These are phyloP conservation scores for Macrophomina phaseolina DNA, from an alignment of 2,329 filamentous ascomycete genomes.

Conservation along the genomic window DNA sequence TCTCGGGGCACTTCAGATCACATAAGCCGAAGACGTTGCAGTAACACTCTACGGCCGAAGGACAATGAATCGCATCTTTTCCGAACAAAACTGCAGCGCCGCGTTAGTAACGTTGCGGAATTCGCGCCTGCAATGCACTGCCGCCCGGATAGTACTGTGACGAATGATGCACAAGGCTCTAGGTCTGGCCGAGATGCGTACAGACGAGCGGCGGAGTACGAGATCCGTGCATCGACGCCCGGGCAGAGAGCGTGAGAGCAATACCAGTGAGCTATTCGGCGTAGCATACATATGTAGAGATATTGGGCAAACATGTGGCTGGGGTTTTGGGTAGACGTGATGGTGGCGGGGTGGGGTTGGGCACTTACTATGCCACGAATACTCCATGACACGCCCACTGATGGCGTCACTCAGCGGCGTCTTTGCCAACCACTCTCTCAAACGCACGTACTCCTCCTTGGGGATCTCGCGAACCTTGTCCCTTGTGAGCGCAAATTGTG, in stretches of 20 bases:
- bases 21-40: constrained; percentile 71
- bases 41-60: constrained; percentile 66
- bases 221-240: not conserved
- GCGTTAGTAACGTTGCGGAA: not conserved
- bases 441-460: constrained; percentile 55
- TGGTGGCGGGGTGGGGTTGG: not conserved
- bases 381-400: constrained; percentile 62
- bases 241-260: not conserved
- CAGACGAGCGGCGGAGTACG: not conserved
- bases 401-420: constrained; percentile 56
- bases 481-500: constrained; percentile 60
- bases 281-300: not conserved
- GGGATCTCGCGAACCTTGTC: constrained; percentile 54
- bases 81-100: constrained; percentile 44
- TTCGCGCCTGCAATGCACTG: not conserved
- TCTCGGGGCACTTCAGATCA: constrained; percentile 48
- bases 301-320: not conserved
- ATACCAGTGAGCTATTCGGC: not conserved
- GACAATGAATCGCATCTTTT: constrained; percentile 61
- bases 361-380: constrained; percentile 63
- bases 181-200: not conserved
- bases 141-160: not conserved
- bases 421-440: constrained; percentile 55
- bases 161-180: not conserved
- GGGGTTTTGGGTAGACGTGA: not conserved